Percentiles rank a stretch among this genome's conserved stretches.
Conservation (phyloP, 2,329 filamentous ascomycete species). For the Cladobotryum protrusum region DNA sequence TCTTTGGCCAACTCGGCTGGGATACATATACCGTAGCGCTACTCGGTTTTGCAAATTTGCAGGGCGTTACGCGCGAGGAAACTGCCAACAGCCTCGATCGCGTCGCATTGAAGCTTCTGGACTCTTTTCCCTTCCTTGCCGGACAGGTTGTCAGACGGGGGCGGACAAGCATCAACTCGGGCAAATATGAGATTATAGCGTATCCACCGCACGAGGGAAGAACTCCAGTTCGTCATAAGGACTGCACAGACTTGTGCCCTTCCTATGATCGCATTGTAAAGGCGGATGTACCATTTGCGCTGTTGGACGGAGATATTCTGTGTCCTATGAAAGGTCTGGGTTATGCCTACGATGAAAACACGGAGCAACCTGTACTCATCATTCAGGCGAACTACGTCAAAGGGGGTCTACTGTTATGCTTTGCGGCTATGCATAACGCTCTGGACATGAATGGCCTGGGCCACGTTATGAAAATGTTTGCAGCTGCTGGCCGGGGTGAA, state of each 20-base stretch:
- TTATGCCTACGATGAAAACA: background rate
- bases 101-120: background rate
- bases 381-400: background rate
- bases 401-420: background rate
- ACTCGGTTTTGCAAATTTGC: background rate
- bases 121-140: constrained; percentile 3
- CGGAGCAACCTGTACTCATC: background rate
- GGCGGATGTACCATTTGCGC: background rate
- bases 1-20: constrained; percentile 9
- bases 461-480: background rate
- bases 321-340: background rate
- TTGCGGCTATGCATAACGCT: background rate
- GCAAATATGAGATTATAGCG: constrained; percentile 6
- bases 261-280: constrained; percentile 1
- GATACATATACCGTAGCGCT: constrained; percentile 5
- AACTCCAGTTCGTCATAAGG: constrained; percentile 2
- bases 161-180: constrained; percentile 2
- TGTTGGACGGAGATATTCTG: background rate
- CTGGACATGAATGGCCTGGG: background rate
- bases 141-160: constrained; percentile 2
- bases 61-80: background rate
- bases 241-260: constrained; percentile 3
- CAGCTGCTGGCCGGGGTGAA: background rate
- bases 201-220: background rate
- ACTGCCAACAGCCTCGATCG: background rate